These are phyloP conservation scores for Pezicula rhizophila DNA, from an alignment of 2,329 filamentous ascomycete species.

Conservation along the genomic window DNA sequence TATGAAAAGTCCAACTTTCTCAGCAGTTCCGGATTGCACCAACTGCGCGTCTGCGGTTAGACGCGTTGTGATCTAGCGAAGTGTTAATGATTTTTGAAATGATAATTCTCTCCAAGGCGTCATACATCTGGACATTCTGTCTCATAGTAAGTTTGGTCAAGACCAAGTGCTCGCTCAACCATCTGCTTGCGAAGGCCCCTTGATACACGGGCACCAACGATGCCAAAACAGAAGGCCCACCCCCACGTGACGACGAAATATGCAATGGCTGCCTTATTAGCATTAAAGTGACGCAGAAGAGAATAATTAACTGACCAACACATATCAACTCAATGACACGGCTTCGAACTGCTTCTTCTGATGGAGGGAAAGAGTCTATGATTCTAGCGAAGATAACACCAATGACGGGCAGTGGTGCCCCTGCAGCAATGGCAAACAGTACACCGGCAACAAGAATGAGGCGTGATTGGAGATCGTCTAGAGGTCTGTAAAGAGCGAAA, in stretches of 20 bases:
- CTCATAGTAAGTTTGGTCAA: slow-evolving; percentile 47
- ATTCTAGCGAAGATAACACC: slow-evolving; percentile 60
- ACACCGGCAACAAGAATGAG: slow-evolving; percentile 32
- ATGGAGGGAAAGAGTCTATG: slow-evolving; percentile 49
- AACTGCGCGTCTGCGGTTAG: slow-evolving; percentile 51
- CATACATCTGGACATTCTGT: slow-evolving; percentile 43
- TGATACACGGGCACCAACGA: slow-evolving; percentile 43
- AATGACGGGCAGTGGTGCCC: slow-evolving; percentile 57
- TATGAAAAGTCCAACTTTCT: slow-evolving; percentile 54
- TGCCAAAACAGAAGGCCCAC: slow-evolving; percentile 43
- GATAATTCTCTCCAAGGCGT: neutral
- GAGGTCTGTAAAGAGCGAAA: slow-evolving; percentile 38
- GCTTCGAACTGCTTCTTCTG: slow-evolving; percentile 33
- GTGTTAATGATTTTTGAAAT: slow-evolving; percentile 35
- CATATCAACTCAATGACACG: slow-evolving; percentile 34
- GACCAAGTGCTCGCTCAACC: slow-evolving; percentile 40
- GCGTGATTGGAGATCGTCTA: slow-evolving; percentile 33
- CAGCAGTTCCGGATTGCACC: slow-evolving; percentile 51
- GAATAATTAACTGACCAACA: slow-evolving; percentile 12
- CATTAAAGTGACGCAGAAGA: slow-evolving; percentile 4
- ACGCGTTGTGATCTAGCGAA: slow-evolving; percentile 44
- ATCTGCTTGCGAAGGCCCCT: slow-evolving; percentile 39
- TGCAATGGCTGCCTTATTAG: slow-evolving; percentile 27
- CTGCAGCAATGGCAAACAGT: slow-evolving; percentile 47
- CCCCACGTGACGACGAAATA: slow-evolving; percentile 44